A percentile compares a stretch with the other conserved stretches of the same genome.
Evolutionary conservation across 1,284 basidiomycete genomes (phyloP).

Genomic region (Austroboletus novae-zelandiae): DNA sequence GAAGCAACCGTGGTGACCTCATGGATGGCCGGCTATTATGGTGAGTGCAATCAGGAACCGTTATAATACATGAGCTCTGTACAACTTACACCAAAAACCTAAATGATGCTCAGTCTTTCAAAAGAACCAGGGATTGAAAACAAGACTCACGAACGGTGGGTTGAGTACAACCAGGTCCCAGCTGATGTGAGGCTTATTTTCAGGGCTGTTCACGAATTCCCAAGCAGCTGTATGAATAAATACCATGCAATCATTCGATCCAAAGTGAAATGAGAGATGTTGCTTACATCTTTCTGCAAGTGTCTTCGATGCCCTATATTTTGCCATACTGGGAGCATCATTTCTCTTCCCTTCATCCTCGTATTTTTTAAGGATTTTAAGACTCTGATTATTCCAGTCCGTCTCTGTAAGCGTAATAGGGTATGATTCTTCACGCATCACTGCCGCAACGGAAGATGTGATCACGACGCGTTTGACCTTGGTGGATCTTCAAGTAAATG

Average conservation of each 20-base stretch:
- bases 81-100: constrained; percentile 36
- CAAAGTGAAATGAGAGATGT: background rate
- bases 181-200: constrained; percentile 44
- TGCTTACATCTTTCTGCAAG: constrained; percentile 60
- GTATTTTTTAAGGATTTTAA: constrained; percentile 52
- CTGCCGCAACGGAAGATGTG: constrained; percentile 54
- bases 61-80: background rate
- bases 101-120: constrained; percentile 1
- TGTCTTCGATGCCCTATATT: constrained; percentile 64
- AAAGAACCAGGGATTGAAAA: background rate
- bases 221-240: constrained; percentile 40
- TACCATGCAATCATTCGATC: too few species aligned
- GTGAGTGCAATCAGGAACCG: background rate
- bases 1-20: constrained; percentile 41
- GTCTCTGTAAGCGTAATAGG: constrained; percentile 38
- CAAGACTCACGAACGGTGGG: constrained; percentile 50
- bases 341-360: constrained; percentile 45
- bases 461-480: constrained; percentile 66
- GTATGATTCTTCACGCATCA: constrained; percentile 35
- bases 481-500: constrained; percentile 20
- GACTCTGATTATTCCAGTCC: constrained; percentile 66
- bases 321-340: constrained; percentile 40
- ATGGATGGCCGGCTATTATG: constrained; percentile 44
- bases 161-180: constrained; percentile 59
- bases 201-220: constrained; percentile 48